Evolutionary conservation across 805 yeast genomes (phyloP).

Genomic region (Kluyveromyces wickerhamii): DNA sequence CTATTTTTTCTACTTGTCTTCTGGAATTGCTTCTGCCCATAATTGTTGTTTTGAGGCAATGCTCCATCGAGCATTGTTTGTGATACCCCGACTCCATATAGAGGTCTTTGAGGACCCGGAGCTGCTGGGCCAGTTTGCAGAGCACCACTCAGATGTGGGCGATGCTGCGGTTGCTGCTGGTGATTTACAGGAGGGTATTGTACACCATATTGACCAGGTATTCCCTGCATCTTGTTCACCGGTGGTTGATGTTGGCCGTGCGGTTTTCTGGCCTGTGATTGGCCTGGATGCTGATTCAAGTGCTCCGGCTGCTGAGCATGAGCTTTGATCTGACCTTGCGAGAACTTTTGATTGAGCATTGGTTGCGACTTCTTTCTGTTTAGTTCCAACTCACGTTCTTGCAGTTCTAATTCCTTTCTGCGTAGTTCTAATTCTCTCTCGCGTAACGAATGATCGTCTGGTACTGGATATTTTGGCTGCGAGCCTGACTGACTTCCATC

Average conservation of each 20-base stretch:
- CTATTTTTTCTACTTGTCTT: slow-evolving; percentile 32
- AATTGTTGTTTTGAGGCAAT: not conserved
- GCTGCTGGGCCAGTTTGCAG: not conserved
- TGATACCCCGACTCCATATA: slow-evolving; percentile 1
- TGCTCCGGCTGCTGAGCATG: not conserved
- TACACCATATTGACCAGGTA: not conserved
- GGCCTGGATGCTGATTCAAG: not conserved
- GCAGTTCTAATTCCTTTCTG: slow-evolving; percentile 27
- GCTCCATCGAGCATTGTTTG: not conserved
- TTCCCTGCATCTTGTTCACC: not conserved
- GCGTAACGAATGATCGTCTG: slow-evolving; percentile 15
- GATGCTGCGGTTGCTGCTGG: slow-evolving; percentile 1
- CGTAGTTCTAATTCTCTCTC: slow-evolving; percentile 28
- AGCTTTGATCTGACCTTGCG: not conserved
- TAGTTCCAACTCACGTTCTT: slow-evolving; percentile 28
- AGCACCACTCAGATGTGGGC: not conserved
- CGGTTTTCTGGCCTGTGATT: not conserved
- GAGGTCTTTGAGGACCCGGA: not conserved
- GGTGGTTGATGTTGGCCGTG: not conserved
- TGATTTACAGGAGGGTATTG: not conserved
- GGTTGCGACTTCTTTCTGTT: slow-evolving; percentile 20
- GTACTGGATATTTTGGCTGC: slow-evolving; percentile 6
- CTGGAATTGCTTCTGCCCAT: slow-evolving; percentile 14
- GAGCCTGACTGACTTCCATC: not conserved
- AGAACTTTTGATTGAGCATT: slow-evolving; percentile 4